Conservation (phyloP, 2,329 filamentous ascomycete species). For the Alternaria burnsii region DNA sequence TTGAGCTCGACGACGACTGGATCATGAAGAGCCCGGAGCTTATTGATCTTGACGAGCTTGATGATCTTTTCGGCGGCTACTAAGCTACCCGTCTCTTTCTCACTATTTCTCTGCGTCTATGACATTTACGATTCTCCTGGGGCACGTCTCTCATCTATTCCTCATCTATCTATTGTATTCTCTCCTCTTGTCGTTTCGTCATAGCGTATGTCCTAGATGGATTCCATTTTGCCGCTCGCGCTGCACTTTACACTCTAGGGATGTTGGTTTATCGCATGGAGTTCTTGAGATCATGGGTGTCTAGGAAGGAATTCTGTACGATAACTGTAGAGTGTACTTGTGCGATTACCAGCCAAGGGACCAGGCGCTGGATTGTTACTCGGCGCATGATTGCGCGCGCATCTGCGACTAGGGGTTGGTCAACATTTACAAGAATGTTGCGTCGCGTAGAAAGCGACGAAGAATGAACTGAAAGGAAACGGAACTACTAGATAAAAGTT, state of each 20-base stretch:
- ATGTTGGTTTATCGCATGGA: constrained; percentile 37
- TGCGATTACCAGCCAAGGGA: constrained; percentile 28
- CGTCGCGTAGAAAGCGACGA: constrained; percentile 15
- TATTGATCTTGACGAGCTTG: constrained; percentile 88
- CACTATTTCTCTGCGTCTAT: constrained; percentile 23
- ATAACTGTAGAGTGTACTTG: constrained; percentile 38
- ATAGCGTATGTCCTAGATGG: constrained; percentile 42
- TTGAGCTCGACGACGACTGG: constrained; percentile 42
- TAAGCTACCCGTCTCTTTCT: constrained; percentile 14
- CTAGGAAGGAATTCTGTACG: constrained; percentile 40
- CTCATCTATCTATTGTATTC: constrained; percentile 28
- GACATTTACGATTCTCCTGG: constrained; percentile 46
- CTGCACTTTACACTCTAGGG: constrained; percentile 40
- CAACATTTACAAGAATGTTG: constrained; percentile 21
- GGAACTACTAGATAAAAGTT: constrained; percentile 38
- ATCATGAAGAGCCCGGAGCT: constrained; percentile 77
- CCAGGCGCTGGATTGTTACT: constrained; percentile 42
- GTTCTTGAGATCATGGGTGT: constrained; percentile 40
- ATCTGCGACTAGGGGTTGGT: constrained; percentile 11
- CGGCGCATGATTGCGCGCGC: constrained; percentile 24
- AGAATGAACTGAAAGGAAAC: constrained; percentile 20
- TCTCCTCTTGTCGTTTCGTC: constrained; percentile 25
- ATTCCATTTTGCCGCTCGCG: constrained; percentile 39
- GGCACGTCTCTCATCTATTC: constrained; percentile 36
- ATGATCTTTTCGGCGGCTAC: constrained; percentile 20